phyloP scores from a whole-genome alignment of 2,329 filamentous ascomycete species.

The Venturia effusa region DNA sequence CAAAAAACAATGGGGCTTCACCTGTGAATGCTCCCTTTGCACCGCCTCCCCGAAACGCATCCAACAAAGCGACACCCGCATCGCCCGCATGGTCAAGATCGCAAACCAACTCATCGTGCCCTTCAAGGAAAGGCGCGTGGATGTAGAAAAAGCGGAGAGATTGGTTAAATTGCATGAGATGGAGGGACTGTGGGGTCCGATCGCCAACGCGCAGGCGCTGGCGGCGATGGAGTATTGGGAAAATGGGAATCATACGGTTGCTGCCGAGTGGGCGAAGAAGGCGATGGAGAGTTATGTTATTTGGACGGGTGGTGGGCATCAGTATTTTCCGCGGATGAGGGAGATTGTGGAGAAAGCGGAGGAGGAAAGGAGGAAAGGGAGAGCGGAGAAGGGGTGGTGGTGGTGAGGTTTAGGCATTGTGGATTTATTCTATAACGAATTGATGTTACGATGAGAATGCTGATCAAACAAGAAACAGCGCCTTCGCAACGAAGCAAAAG shows the following conservation, averaged over 20 bases:
- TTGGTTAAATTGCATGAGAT: constrained; percentile 27
- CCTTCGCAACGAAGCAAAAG: too few relatives aligned
- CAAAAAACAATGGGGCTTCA: constrained; percentile 27
- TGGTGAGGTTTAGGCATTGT: background rate
- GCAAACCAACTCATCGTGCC: constrained; percentile 26
- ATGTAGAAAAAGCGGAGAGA: constrained; percentile 26
- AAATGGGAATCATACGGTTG: constrained; percentile 22
- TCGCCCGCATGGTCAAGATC: constrained; percentile 23
- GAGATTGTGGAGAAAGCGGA: constrained; percentile 1
- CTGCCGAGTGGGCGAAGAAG: constrained; percentile 21
- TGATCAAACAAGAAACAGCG: too few relatives aligned
- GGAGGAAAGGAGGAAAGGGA: background rate
- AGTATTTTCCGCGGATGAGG: background rate
- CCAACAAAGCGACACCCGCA: constrained; percentile 24
- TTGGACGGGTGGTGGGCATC: constrained; percentile 1
- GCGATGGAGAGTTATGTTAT: background rate
- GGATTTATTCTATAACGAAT: too few relatives aligned
- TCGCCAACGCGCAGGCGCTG: constrained; percentile 26
- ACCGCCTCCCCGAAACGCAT: constrained; percentile 19
- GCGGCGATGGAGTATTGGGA: constrained; percentile 31
- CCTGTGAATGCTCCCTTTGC: constrained; percentile 28
- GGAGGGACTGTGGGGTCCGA: constrained; percentile 23
- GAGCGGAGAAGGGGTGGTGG: background rate
- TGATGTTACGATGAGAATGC: too few relatives aligned
- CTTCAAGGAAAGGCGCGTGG: constrained; percentile 11